Base-by-base conservation (phyloP, 805 yeast species). In the Kregervanrija delftensis region DNA sequence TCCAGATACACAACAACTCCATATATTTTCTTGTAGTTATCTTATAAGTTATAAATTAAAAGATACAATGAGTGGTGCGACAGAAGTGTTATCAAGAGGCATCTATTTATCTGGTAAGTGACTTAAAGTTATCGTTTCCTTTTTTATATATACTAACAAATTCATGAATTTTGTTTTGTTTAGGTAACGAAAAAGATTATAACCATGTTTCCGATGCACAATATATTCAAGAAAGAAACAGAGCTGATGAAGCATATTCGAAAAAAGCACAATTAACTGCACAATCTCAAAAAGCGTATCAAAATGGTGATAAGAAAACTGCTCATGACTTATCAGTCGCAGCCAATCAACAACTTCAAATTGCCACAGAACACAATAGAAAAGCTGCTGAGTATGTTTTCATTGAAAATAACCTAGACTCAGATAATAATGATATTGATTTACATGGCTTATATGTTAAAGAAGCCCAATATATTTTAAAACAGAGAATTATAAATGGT, bases 341-440 rank as follows among this genome's bases (percentile, higher is more conserved):
- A 58, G 82, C 91, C 31, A 83, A 86, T 58, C 60, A 72, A 48
- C 79, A 78, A 48, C 69, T 68, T 30, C 64, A 57, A 0, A 65
- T 81, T 51, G 93, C 88, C 32, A 95, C 88, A 37, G 60, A 69
- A 34, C 77, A 72, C 59, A 90, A 90, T 64, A 67, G 71, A 14
- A 78, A 81, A 62, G 99, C 98, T 4, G 97, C 96, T 1, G 87
- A 82, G 61, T 89, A 82, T 57, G 96, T 86, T 1, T 91, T 91
- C 61, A 69, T 81, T 37, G 90, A 85, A 52, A 91, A 91, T 63
- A 91, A 91, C 59, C 77, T 86, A 35, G 97, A 90, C 58, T 81
- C 91, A n/a, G 81, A 76, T 31, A 72, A 73, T 17, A 83, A 87
- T 61, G 98, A 91, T 64, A 88, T 91, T 50, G 98, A 91, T 66